phyloP scores from a whole-genome alignment of 345 rosid genomes.

The Brassica nigra region DNA sequence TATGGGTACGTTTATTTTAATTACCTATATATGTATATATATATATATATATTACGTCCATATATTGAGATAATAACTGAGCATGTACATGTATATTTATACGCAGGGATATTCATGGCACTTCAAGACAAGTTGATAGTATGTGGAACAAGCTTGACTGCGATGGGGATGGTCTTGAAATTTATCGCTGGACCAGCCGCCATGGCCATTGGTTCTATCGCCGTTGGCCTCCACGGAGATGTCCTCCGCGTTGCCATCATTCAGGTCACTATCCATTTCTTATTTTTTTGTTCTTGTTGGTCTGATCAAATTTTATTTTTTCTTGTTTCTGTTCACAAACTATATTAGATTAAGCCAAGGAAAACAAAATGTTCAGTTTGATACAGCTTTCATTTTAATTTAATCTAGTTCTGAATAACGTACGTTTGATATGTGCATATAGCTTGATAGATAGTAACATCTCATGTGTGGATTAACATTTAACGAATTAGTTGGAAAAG shows the following conservation, averaged over 20 bases:
- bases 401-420: not conserved
- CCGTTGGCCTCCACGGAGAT: conserved; percentile 64
- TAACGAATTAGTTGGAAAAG: not conserved
- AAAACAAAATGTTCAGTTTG: not conserved
- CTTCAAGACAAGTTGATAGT: conserved; percentile 70
- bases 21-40: not conserved
- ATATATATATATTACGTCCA: not conserved
- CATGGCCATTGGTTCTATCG: conserved; percentile 66
- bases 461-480: not conserved
- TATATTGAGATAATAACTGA: not conserved
- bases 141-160: conserved; percentile 61
- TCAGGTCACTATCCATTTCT: conserved; percentile 50
- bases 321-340: not conserved
- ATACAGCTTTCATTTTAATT: not conserved
- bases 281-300: not conserved
- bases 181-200: conserved; percentile 79
- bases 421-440: not conserved
- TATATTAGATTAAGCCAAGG: not conserved
- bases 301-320: conserved; percentile 1
- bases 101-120: conserved; percentile 88
- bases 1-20: conserved; percentile 56
- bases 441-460: not conserved
- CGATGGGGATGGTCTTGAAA: conserved; percentile 60
- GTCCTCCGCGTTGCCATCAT: conserved; percentile 71
- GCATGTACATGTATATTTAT: not conserved